Percentiles rank a stretch among this genome's conserved stretches.
Evolutionary conservation across 805 yeast species (phyloP).

Genomic region (Wickerhamiella alocasiicola): DNA sequence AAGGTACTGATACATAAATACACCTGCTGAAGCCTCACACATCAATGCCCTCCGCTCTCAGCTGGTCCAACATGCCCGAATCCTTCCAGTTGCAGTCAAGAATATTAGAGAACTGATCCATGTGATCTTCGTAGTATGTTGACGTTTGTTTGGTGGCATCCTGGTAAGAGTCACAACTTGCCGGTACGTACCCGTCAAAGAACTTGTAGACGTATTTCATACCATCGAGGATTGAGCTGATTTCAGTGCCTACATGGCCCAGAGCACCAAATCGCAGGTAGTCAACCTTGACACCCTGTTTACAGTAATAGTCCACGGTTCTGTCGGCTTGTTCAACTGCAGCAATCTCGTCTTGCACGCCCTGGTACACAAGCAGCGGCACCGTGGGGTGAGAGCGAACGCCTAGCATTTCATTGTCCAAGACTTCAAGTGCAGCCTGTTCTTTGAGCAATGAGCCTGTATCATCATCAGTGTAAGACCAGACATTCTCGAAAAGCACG

Average conservation of each 20-base stretch:
- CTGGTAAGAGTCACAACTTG: not conserved
- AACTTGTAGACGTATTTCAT: slow-evolving; percentile 3
- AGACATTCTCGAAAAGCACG: slow-evolving; percentile 17
- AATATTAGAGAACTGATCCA: not conserved
- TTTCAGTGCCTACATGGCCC: not conserved
- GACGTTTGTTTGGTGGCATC: slow-evolving; percentile 1
- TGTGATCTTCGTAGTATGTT: not conserved
- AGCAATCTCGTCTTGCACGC: slow-evolving; percentile 20
- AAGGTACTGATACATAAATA: too few relatives aligned
- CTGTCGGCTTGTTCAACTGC: slow-evolving; percentile 16
- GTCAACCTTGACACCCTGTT: slow-evolving; percentile 18
- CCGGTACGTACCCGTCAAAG: slow-evolving; percentile 5
- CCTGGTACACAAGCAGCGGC: slow-evolving; percentile 23
- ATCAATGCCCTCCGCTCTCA: not conserved
- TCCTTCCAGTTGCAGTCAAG: slow-evolving; percentile 6
- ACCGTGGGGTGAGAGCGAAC: slow-evolving; percentile 17
- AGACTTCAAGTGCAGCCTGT: not conserved
- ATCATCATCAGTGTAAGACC: not conserved
- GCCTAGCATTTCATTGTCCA: slow-evolving; percentile 17
- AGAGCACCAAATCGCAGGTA: slow-evolving; percentile 12
- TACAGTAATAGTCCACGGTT: slow-evolving; percentile 19
- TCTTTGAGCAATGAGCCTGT: too few relatives aligned
- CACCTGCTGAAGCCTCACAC: too few relatives aligned
- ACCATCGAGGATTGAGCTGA: not conserved
- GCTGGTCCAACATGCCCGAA: slow-evolving; percentile 1